These are phyloP conservation scores for Tagetes patula DNA, from an alignment of 129 eudicot genomes.

Conservation along the genomic window DNA sequence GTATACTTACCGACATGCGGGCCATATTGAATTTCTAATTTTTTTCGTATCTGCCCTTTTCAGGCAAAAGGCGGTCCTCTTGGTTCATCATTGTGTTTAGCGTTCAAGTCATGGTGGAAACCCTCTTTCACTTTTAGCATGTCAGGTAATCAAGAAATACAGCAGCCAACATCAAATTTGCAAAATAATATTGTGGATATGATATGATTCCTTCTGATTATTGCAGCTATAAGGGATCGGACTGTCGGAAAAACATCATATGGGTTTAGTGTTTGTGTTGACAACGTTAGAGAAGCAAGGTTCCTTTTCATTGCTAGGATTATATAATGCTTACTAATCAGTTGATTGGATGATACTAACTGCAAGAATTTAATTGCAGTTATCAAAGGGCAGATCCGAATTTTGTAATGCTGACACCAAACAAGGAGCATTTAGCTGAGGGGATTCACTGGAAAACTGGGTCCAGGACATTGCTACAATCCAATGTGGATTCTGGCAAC, in stretches of 20 bases:
- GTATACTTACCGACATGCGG: background rate
- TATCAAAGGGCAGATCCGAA: slow-evolving; percentile 86
- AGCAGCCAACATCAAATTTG: background rate
- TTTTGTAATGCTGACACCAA: slow-evolving; percentile 78
- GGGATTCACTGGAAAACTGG: slow-evolving; percentile 73
- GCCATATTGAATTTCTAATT: background rate
- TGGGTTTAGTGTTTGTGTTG: slow-evolving; percentile 66
- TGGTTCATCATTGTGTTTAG: slow-evolving; percentile 69
- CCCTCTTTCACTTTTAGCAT: slow-evolving; percentile 78
- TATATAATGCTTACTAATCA: background rate
- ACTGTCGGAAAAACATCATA: slow-evolving; percentile 51
- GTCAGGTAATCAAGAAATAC: slow-evolving; percentile 50
- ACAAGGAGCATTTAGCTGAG: slow-evolving; percentile 79
- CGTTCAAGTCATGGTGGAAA: slow-evolving; percentile 93
- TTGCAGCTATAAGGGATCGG: slow-evolving; percentile 68
- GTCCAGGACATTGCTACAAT: slow-evolving; percentile 53
- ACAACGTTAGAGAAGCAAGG: slow-evolving; percentile 80
- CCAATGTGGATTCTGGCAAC: slow-evolving; percentile 65
- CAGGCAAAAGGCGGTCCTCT: slow-evolving; percentile 81
- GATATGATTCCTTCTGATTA: background rate
- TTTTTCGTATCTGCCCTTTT: background rate
- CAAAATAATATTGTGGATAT: background rate
- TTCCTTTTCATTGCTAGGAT: slow-evolving; percentile 21
- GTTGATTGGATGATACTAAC: background rate
- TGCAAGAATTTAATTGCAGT: slow-evolving; percentile 34